A percentile compares a stretch with the other conserved stretches of the same genome.
Evolutionary conservation across 1,284 basidiomycete genomes (phyloP).

Genomic region (Pulveroboletus ridleyi): DNA sequence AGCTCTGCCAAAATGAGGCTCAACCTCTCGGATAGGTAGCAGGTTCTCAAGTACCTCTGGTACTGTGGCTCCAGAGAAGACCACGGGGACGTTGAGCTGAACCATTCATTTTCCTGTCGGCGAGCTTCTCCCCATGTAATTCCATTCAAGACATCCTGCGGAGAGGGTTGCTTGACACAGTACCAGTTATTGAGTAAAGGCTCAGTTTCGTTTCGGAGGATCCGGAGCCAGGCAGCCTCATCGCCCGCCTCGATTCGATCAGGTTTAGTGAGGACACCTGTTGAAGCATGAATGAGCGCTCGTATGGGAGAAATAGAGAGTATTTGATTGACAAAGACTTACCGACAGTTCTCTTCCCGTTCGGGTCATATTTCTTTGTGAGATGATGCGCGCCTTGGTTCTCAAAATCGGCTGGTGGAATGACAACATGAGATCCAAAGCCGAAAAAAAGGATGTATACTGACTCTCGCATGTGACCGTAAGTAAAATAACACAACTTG

Average conservation of each 20-base stretch:
- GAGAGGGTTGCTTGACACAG: constrained; percentile 75
- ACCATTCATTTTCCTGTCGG: constrained; percentile 69
- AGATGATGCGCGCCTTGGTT: constrained; percentile 73
- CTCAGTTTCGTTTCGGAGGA: constrained; percentile 63
- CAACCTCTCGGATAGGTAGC: constrained; percentile 58
- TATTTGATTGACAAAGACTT: constrained; percentile 22
- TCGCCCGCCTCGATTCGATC: constrained; percentile 74
- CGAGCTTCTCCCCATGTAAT: constrained; percentile 69
- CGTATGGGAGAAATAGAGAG: background rate
- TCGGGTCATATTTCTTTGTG: constrained; percentile 60
- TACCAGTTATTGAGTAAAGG: constrained; percentile 71
- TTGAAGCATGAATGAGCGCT: background rate
- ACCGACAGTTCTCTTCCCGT: constrained; percentile 76
- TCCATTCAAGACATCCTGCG: constrained; percentile 56
- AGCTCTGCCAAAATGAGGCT: constrained; percentile 61
- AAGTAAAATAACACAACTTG: constrained; percentile 72
- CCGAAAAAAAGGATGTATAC: background rate
- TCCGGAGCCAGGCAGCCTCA: constrained; percentile 62
- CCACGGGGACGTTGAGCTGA: constrained; percentile 65
- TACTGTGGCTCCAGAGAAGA: constrained; percentile 52
- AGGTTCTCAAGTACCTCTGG: constrained; percentile 59
- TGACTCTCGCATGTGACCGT: constrained; percentile 78
- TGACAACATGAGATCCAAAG: background rate
- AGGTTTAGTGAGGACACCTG: constrained; percentile 83
- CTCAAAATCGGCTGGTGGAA: constrained; percentile 69